A percentile compares a stretch with the other conserved stretches of the same genome.
Conservation (phyloP, 2,329 filamentous ascomycete species). For the Emergomyces africanus region DNA sequence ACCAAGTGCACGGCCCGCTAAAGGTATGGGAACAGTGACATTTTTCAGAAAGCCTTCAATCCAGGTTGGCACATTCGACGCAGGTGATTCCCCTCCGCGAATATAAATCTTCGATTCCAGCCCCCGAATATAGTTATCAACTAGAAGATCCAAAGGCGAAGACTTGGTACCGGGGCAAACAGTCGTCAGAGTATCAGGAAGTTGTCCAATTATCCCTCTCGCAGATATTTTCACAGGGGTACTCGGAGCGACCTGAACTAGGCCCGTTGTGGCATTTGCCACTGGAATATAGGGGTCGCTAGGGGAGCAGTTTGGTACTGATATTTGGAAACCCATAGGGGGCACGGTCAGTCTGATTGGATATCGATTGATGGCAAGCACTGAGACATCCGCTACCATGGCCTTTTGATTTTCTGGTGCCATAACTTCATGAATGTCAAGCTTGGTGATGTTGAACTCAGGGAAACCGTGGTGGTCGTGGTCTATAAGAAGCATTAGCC, state of each 20-base stretch:
- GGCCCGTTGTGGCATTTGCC: constrained; percentile 58
- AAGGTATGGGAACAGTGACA: constrained; percentile 70
- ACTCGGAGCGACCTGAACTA: constrained; percentile 55
- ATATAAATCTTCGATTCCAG: constrained; percentile 69
- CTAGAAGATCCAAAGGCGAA: constrained; percentile 72
- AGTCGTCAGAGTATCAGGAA: constrained; percentile 60
- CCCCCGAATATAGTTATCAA: constrained; percentile 72
- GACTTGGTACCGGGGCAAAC: constrained; percentile 63
- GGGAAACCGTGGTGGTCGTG: constrained; percentile 63
- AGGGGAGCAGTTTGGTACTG: constrained; percentile 67
- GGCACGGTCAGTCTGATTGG: constrained; percentile 67
- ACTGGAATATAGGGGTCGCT: constrained; percentile 64
- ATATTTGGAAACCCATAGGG: constrained; percentile 67
- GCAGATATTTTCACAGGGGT: constrained; percentile 56
- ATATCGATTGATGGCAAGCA: constrained; percentile 62
- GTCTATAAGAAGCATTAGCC: constrained; percentile 20
- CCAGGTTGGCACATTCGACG: constrained; percentile 64
- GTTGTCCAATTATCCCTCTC: constrained; percentile 55
- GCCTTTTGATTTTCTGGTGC: constrained; percentile 44
- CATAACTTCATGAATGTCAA: constrained; percentile 64
- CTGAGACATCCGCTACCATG: constrained; percentile 67
- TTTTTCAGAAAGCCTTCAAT: constrained; percentile 66
- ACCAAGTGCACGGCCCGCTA: constrained; percentile 70
- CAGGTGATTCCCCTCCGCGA: constrained; percentile 58
- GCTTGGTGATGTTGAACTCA: constrained; percentile 64